A percentile compares a stretch with the other conserved stretches of the same genome.
Evolutionary conservation across 768 basidiomycete species (phyloP).

Genomic region (Termitomyces sp.): DNA sequence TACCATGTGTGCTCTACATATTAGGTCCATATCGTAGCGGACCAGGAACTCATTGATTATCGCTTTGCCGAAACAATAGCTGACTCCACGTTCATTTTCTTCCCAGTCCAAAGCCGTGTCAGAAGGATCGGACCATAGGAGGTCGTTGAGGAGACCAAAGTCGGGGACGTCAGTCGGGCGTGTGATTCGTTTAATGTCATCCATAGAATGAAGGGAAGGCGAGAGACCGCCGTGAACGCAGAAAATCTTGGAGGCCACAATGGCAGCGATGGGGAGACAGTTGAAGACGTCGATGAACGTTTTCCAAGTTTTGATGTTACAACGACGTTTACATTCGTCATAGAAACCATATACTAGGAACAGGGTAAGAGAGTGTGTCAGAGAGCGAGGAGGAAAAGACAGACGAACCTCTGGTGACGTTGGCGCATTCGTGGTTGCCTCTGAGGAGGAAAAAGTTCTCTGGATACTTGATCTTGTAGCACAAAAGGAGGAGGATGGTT

Average conservation of each 20-base stretch:
- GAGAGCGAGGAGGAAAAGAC: constrained; percentile 7
- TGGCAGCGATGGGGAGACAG: constrained; percentile 95
- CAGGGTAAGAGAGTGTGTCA: constrained; percentile 18
- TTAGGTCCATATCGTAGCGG: constrained; percentile 97
- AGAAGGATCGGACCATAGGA: constrained; percentile 97
- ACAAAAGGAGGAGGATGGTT: constrained; percentile 92
- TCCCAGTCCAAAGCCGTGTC: constrained; percentile 99
- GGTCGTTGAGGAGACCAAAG: constrained; percentile 94
- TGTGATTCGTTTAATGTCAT: constrained; percentile 97
- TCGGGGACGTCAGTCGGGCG: constrained; percentile 98
- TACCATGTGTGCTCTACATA: constrained; percentile 99
- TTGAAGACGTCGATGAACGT: constrained; percentile 99
- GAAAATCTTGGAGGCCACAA: constrained; percentile 99
- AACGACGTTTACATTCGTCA: constrained; percentile 99
- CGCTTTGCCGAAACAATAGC: constrained; percentile 97
- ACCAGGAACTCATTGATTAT: constrained; percentile 96
- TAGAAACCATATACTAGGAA: constrained; percentile 95
- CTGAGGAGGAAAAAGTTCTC: constrained; percentile 98
- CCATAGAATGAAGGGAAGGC: constrained; percentile 92
- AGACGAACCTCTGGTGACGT: constrained; percentile 87
- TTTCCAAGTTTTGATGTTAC: constrained; percentile 99
- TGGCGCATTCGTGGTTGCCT: constrained; percentile 99
- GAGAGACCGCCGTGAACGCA: constrained; percentile 97
- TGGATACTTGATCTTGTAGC: constrained; percentile 99
- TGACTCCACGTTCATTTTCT: constrained; percentile 98